phyloP scores from a whole-genome alignment of 2,329 filamentous ascomycete genomes.

The Colletotrichum phormii region DNA sequence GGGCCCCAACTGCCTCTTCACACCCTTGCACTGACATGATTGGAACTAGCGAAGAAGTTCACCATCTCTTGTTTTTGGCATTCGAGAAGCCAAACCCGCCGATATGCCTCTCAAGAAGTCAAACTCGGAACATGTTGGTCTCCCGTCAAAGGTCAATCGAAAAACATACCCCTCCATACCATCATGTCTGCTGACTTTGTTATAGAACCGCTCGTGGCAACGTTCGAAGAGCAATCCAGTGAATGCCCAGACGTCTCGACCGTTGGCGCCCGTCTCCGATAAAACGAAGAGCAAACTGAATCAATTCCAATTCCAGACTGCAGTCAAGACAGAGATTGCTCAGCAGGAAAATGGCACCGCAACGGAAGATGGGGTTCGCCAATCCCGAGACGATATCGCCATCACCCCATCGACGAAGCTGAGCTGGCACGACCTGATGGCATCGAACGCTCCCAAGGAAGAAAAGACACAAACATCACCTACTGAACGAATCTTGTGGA shows the following conservation, averaged over 20 bases:
- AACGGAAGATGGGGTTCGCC: slow-evolving; percentile 27
- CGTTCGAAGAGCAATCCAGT: slow-evolving; percentile 65
- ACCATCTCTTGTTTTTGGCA: slow-evolving; percentile 44
- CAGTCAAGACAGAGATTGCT: slow-evolving; percentile 39
- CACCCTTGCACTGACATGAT: slow-evolving; percentile 22
- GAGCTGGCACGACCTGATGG: slow-evolving; percentile 70
- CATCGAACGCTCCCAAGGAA: slow-evolving; percentile 54
- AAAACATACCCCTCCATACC: slow-evolving; percentile 20
- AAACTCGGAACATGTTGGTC: slow-evolving; percentile 47
- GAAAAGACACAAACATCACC: slow-evolving; percentile 64
- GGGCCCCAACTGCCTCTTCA: slow-evolving; percentile 10
- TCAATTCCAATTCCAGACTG: slow-evolving; percentile 64
- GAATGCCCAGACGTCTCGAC: slow-evolving; percentile 49
- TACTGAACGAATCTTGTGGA: slow-evolving; percentile 72
- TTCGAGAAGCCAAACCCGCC: slow-evolving; percentile 40
- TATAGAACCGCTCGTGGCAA: slow-evolving; percentile 61
- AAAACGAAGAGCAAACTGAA: slow-evolving; percentile 71
- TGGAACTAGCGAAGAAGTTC: slow-evolving; percentile 25
- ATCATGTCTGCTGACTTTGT: slow-evolving; percentile 16
- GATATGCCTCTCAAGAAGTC: slow-evolving; percentile 53
- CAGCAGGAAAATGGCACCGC: slow-evolving; percentile 38
- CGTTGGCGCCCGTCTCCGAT: slow-evolving; percentile 64
- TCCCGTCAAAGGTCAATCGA: slow-evolving; percentile 47
- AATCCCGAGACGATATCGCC: slow-evolving; percentile 22
- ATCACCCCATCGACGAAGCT: slow-evolving; percentile 45